These are phyloP conservation scores for Penicillium atrosanguineum DNA, from an alignment of 495 filamentous ascomycete species.

Conservation along the genomic window DNA sequence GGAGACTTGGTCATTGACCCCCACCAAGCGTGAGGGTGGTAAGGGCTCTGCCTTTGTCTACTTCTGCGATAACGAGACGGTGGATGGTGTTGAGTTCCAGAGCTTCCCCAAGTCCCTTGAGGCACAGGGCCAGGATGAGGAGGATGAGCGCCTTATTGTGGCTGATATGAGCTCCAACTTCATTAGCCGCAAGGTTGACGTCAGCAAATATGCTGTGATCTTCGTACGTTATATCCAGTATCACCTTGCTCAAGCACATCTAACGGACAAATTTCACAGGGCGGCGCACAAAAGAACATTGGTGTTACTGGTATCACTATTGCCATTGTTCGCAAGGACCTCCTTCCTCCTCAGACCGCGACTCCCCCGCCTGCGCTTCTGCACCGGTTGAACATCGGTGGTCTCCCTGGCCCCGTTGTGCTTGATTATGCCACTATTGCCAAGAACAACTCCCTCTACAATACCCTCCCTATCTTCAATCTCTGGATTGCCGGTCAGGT, in stretches of 20 bases:
- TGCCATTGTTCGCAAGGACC: constrained; percentile 70
- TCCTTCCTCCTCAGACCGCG: constrained; percentile 62
- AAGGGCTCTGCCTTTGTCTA: constrained; percentile 73
- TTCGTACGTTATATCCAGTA: constrained; percentile 28
- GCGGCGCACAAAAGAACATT: constrained; percentile 87
- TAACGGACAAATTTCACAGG: constrained; percentile 24
- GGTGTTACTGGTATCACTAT: constrained; percentile 84
- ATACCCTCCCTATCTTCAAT: constrained; percentile 92
- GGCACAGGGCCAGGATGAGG: constrained; percentile 47
- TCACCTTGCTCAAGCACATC: neutral
- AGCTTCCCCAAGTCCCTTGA: constrained; percentile 64
- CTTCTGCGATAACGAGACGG: constrained; percentile 84
- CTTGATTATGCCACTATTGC: constrained; percentile 77
- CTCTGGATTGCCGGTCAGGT: constrained; percentile 87
- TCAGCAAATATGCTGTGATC: constrained; percentile 61
- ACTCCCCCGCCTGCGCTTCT: constrained; percentile 62
- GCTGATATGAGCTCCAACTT: constrained; percentile 82
- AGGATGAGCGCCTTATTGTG: constrained; percentile 64
- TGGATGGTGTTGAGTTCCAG: constrained; percentile 91
- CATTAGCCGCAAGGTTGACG: constrained; percentile 61
- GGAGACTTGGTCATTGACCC: constrained; percentile 71
- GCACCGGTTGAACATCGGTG: constrained; percentile 58
- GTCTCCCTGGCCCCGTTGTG: constrained; percentile 71
- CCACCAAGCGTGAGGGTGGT: constrained; percentile 48
- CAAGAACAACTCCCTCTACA: constrained; percentile 89